These are phyloP conservation scores for Ogataea nonfermentans DNA, from an alignment of 805 yeast species.

Conservation along the genomic window DNA sequence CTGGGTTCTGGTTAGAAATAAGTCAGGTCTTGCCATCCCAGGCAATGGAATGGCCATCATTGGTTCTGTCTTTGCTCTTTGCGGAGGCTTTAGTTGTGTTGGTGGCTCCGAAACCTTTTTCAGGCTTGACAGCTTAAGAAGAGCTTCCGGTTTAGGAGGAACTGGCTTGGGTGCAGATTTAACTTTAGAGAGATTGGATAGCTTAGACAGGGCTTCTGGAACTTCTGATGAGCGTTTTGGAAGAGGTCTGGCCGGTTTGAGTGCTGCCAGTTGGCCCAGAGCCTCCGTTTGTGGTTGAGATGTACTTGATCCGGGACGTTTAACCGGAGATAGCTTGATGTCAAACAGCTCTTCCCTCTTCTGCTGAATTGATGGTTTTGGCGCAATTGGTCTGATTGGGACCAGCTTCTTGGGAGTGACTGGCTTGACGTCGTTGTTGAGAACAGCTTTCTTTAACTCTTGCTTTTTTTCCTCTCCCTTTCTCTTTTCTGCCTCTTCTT, in stretches of 20 bases:
- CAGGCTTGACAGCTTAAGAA: slow-evolving; percentile 14
- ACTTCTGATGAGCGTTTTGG: slow-evolving; percentile 6
- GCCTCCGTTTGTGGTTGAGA: slow-evolving; percentile 18
- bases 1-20: slow-evolving; percentile 16
- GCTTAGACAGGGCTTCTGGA: slow-evolving; percentile 31
- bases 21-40: slow-evolving; percentile 21
- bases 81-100: not conserved
- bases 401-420: too few relatives aligned
- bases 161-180: slow-evolving; percentile 19
- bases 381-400: too few relatives aligned
- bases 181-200: slow-evolving; percentile 19
- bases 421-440: not conserved
- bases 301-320: slow-evolving; percentile 5
- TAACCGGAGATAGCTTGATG: slow-evolving; percentile 15
- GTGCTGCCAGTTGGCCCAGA: slow-evolving; percentile 9
- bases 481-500: too few relatives aligned
- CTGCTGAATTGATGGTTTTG: slow-evolving; percentile 1
- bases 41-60: slow-evolving; percentile 22
- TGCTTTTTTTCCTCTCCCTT: too few relatives aligned
- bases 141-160: slow-evolving; percentile 30
- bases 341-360: slow-evolving; percentile 2
- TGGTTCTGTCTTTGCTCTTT: slow-evolving; percentile 10
- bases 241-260: slow-evolving; percentile 20
- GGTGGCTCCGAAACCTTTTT: slow-evolving; percentile 8
- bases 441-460: not conserved